Base-by-base conservation (phyloP, 108 stramenopile genomes). In the Fragilaria crotonensis region DNA sequence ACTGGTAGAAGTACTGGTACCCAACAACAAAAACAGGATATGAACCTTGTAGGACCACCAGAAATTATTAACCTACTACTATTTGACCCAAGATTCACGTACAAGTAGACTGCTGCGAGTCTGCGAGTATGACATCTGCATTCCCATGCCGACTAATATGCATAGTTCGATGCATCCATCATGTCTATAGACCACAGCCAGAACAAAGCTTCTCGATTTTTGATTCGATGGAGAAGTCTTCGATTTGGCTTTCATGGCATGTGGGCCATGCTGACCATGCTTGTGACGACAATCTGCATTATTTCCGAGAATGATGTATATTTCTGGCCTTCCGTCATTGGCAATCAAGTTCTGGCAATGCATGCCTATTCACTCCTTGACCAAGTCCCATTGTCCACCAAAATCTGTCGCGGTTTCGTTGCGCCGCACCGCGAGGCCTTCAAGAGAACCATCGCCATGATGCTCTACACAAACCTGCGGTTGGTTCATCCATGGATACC, bases 401-500 rank as follows among this genome's bases (percentile, higher is more conserved):
- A 46, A 46, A 46, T 46, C 22, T n/a, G 19, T 46, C 45, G 20
- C 4, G 45, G 27, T 52, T 50, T 68, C 2, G 44, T 70, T n/a
- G 60, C 69, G n/a, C 69, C 69, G 11, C 69, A 70, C 45, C 26
- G 63, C 22, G 69, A 70, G 14, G 69, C 69, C 9, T 70, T 70
- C 36, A 52, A 54, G 33, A 20, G 69, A 0, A 70, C 69, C n/a
- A 62, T 62, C 5, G 30, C 33, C 5, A 57, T 62, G 25, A 51
- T 70, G 21, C 54, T 46, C 32, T 70, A 64, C 31, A 36, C 59
- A 17, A 52, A 54, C 54, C 48, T 47, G 25, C 56, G 69, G 4
- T 30, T 64, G 25, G 63, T 33, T 18, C 19, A 28, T 25, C 18
- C 28, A 46, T 70, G 63, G 69, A 25, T 41, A 23, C n/a, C n/a